Percentiles rank a stretch among this genome's conserved stretches.
Conservation (phyloP, 2,329 filamentous ascomycete genomes). For the Penicillium sp. region DNA sequence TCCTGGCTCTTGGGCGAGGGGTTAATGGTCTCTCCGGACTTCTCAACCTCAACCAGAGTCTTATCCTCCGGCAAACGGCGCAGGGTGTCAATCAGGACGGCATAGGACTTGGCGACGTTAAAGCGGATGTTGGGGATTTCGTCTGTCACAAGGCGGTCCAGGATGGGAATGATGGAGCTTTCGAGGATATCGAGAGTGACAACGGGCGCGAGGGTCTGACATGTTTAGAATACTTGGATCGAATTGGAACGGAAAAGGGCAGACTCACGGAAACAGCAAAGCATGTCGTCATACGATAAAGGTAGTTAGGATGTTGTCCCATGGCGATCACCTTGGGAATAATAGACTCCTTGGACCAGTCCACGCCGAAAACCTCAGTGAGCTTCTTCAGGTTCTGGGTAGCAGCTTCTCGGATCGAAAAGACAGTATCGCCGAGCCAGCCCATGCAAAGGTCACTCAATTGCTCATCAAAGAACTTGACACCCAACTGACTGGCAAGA, state of each 20-base stretch:
- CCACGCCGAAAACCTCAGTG: conserved; percentile 96
- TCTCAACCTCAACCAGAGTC: conserved; percentile 80
- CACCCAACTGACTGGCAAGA: conserved; percentile 89
- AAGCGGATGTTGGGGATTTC: conserved; percentile 99
- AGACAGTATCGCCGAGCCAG: conserved; percentile 97
- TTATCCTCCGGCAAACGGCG: conserved; percentile 86
- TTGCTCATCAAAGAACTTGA: conserved; percentile 98
- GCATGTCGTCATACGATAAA: conserved; percentile 99
- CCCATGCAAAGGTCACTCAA: conserved; percentile 94
- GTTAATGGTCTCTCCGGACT: conserved; percentile 57
- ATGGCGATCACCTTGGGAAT: conserved; percentile 98
- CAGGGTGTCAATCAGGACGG: conserved; percentile 83
- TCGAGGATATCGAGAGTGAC: conserved; percentile 92
- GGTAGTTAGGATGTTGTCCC: conserved; percentile 97
- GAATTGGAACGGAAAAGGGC: not conserved
- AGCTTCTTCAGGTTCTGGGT: conserved; percentile 98
- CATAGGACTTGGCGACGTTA: conserved; percentile 98
- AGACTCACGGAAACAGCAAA: conserved; percentile 90
- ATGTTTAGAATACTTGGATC: conserved; percentile 26
- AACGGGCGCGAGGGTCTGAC: conserved; percentile 84
- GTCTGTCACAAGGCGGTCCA: conserved; percentile 88
- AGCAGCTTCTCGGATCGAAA: conserved; percentile 95
- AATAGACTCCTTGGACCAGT: conserved; percentile 95
- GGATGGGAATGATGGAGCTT: conserved; percentile 89
- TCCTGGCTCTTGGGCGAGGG: conserved; percentile 72